phyloP scores from a whole-genome alignment of 345 rosid genomes.

The Brassica incana region DNA sequence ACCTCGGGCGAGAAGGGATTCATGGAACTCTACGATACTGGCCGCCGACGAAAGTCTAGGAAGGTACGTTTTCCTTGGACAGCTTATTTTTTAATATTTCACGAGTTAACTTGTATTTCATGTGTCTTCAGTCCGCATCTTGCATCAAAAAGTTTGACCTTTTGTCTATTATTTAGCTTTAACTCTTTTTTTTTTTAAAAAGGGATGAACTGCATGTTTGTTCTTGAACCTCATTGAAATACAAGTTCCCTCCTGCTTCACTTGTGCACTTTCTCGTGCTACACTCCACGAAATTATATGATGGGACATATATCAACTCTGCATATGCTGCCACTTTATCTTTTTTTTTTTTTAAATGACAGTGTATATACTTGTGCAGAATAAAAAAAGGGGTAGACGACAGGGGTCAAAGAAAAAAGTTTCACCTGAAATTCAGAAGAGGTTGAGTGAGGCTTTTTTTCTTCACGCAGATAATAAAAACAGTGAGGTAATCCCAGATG shows the following conservation, averaged over 20 bases:
- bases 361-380: conserved; percentile 38
- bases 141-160: conserved; percentile 1
- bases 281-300: conserved; percentile 10
- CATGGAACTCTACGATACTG: conserved; percentile 56
- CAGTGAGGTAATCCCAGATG: conserved; percentile 56
- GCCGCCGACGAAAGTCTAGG: conserved; percentile 55
- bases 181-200: background rate
- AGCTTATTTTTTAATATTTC: background rate
- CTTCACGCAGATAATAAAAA: conserved; percentile 60
- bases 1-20: conserved; percentile 58
- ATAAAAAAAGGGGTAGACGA: conserved; percentile 68
- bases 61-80: conserved; percentile 44
- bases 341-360: too few relatives aligned
- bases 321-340: conserved; percentile 12
- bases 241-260: background rate
- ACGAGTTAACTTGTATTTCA: background rate
- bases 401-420: conserved; percentile 64
- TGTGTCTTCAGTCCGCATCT: conserved; percentile 6
- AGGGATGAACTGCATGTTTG: background rate
- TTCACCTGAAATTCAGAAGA: conserved; percentile 52
- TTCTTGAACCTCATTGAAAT: conserved; percentile 10
- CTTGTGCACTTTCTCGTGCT: conserved; percentile 16
- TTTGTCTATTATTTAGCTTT: conserved; percentile 5
- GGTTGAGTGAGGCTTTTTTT: conserved; percentile 75
- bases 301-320: background rate